phyloP scores from a whole-genome alignment of 1,139 yeast species.

The Geotrichum australiense region DNA sequence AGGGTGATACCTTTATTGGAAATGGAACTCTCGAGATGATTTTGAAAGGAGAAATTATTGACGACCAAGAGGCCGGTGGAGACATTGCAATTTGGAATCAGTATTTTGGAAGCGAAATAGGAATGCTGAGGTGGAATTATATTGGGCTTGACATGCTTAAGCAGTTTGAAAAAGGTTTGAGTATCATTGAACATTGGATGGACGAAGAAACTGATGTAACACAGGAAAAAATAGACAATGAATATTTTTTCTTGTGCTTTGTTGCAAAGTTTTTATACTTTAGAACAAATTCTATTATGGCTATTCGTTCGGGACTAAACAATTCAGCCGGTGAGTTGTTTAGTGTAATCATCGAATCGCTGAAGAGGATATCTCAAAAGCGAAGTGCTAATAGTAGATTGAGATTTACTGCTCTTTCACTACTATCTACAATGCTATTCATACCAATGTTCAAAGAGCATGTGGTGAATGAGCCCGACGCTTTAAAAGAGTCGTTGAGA shows the following conservation, averaged over 20 bases:
- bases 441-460: not conserved
- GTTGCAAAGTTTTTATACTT: conserved; percentile 6
- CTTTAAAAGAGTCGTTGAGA: conserved; percentile 1
- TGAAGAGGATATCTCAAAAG: no score
- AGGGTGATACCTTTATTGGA: conserved; percentile 13
- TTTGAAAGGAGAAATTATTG: conserved; percentile 1
- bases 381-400: no score
- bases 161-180: conserved; percentile 3
- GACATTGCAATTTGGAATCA: conserved; percentile 5
- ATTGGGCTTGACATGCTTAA: not conserved
- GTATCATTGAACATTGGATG: not conserved
- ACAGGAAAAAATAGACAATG: conserved; percentile 8
- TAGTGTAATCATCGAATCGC: not conserved
- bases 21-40: conserved; percentile 12
- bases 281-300: conserved; percentile 2
- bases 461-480: not conserved
- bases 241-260: conserved; percentile 9
- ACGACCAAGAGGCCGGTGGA: not conserved
- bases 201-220: conserved; percentile 5
- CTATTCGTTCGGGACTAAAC: not conserved
- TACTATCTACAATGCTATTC: not conserved
- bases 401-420: conserved; percentile 1
- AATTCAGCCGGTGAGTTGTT: conserved; percentile 1
- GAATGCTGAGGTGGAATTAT: conserved; percentile 10
- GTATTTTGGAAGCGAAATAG: conserved; percentile 15